Base-by-base conservation (phyloP, 2,329 filamentous ascomycete genomes). In the Ambrosiella xylebori region DNA sequence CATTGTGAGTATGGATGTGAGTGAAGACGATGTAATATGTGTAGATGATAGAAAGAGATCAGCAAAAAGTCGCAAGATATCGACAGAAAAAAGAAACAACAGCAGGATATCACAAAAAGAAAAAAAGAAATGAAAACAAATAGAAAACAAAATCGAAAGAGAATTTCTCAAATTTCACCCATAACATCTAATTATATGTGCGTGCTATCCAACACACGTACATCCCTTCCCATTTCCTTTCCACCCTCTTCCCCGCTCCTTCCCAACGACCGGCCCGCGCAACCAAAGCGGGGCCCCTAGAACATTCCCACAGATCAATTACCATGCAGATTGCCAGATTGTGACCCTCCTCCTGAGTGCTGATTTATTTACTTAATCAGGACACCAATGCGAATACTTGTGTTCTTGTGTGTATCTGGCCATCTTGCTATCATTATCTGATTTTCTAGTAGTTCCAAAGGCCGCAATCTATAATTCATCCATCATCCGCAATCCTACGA, bases 1-100 rank as follows among this genome's bases (percentile, higher is more conserved):
- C 59, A 61, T 61, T 12, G 1, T 57, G 41, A 57, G 44, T 15
- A 38, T 54, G 17, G 27, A 12, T 51, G 13, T 39, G 9, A 41
- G 7, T 54, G 15, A 9, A 41, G 37, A 41, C 7, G 15, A 35
- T n/a, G 41, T 52, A 40, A 36, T 40, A 50, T 40, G 44, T n/a
- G 35, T 13, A n/a, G 13, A 45, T 19, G 4, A 56, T 40, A 15
- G 11, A 41, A 13, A 55, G 40, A 15, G 39, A 19, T 3, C 3
- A 27, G 51, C 19, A 53, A 15, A 11, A 49, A 35, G 27, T 39
- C 17, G n/a, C n/a, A 17, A 39, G 41, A 39, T n/a, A 54, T 5
- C 19, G 17, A 50, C 37, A 37, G 40, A 13, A 17, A 8, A 53
- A 6, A 50, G 13, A 35, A 53, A 54, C 17, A 44, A 47, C 27